These are phyloP conservation scores for Beauveria pseudobassiana DNA, from an alignment of 2,329 filamentous ascomycete species.

Conservation along the genomic window DNA sequence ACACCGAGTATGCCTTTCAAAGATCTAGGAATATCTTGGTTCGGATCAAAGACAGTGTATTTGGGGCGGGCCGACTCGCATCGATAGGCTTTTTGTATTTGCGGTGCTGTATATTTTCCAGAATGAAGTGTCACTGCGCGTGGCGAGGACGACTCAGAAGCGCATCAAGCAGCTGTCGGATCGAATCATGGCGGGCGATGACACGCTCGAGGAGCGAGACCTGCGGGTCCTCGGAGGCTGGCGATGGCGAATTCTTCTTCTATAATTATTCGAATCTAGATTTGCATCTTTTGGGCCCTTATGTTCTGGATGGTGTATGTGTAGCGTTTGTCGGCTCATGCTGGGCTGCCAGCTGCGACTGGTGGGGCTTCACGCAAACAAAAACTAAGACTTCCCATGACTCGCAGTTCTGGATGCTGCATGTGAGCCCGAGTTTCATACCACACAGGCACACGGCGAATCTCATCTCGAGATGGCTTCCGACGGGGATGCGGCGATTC, in stretches of 20 bases:
- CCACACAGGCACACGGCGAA: not conserved
- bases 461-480: not conserved
- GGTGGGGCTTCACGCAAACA: not conserved
- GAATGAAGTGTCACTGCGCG: conserved; percentile 49
- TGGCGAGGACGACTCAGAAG: conserved; percentile 44
- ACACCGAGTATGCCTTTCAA: conserved; percentile 51
- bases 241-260: conserved; percentile 47
- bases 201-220: conserved; percentile 40
- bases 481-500: not conserved
- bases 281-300: not conserved
- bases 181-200: conserved; percentile 40
- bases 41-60: conserved; percentile 39
- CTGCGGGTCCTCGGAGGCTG: conserved; percentile 44
- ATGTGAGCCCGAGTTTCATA: not conserved
- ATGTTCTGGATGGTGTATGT: not conserved
- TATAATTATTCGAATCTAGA: conserved; percentile 29
- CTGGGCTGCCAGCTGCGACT: not conserved
- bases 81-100: conserved; percentile 48
- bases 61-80: conserved; percentile 38
- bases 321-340: not conserved
- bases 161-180: conserved; percentile 39
- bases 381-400: not conserved
- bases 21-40: conserved; percentile 42
- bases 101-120: conserved; percentile 51
- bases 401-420: not conserved